Evolutionary conservation across 805 yeast genomes (phyloP).

Genomic region (Candida xyloterini): DNA sequence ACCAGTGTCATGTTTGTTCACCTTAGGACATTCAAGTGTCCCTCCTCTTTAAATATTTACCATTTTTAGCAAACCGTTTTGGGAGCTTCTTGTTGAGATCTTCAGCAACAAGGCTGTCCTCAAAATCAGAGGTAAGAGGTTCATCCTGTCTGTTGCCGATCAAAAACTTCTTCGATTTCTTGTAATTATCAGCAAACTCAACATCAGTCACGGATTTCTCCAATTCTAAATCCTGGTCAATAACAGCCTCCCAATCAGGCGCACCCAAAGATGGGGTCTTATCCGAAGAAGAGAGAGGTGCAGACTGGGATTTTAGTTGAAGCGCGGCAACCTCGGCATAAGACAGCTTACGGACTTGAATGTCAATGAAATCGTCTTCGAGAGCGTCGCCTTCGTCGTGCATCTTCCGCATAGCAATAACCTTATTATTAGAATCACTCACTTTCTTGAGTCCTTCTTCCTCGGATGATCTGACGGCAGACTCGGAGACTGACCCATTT

Average conservation of each 20-base stretch:
- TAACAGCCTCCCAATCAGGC: slow-evolving; percentile 15
- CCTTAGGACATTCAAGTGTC: slow-evolving; percentile 1
- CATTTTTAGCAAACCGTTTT: slow-evolving; percentile 20
- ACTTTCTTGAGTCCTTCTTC: slow-evolving; percentile 9
- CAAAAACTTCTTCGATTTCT: slow-evolving; percentile 15
- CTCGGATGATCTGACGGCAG: slow-evolving; percentile 1
- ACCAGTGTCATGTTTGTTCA: neutral
- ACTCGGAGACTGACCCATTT: neutral
- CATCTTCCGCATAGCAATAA: slow-evolving; percentile 33
- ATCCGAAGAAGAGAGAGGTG: slow-evolving; percentile 2
- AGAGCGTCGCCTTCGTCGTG: slow-evolving; percentile 14
- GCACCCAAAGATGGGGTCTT: slow-evolving; percentile 1
- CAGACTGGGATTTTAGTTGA: slow-evolving; percentile 9
- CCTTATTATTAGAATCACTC: slow-evolving; percentile 24
- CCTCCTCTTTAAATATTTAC: slow-evolving; percentile 18
- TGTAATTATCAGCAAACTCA: slow-evolving; percentile 27
- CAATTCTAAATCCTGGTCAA: slow-evolving; percentile 31
- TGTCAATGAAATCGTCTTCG: slow-evolving; percentile 39
- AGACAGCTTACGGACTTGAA: slow-evolving; percentile 45
- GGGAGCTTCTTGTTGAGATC: slow-evolving; percentile 14
- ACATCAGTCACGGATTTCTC: slow-evolving; percentile 34
- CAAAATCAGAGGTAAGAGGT: neutral
- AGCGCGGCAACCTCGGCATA: slow-evolving; percentile 52
- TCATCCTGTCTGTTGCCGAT: neutral
- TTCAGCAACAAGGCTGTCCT: slow-evolving; percentile 4